These are phyloP conservation scores for Ganoderma boninense DNA, from an alignment of 1,284 basidiomycete genomes.

Conservation along the genomic window DNA sequence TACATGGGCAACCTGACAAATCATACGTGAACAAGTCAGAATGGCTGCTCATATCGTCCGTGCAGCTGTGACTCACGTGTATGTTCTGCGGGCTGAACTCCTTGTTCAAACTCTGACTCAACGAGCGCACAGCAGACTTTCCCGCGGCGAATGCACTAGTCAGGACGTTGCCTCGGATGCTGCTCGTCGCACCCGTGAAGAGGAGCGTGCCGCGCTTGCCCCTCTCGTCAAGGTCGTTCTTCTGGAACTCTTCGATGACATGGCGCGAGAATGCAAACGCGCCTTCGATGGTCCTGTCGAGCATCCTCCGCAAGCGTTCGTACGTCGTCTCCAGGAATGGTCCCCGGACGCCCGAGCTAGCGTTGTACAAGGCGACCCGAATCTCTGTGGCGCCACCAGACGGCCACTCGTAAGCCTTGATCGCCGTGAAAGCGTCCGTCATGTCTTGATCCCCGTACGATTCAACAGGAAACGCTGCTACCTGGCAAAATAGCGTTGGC, in stretches of 20 bases:
- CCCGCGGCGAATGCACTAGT: conserved; percentile 76
- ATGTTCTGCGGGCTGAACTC: conserved; percentile 85
- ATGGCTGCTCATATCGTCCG: neutral
- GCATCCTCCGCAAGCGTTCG: conserved; percentile 57
- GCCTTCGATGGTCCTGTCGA: conserved; percentile 65
- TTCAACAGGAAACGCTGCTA: conserved; percentile 64
- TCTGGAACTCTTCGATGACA: conserved; percentile 68
- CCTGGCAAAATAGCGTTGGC: conserved; percentile 47
- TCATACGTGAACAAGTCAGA: neutral
- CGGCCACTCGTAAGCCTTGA: conserved; percentile 58
- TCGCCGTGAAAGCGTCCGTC: conserved; percentile 58
- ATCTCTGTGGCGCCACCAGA: conserved; percentile 52
- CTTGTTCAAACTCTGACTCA: conserved; percentile 80
- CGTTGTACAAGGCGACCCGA: conserved; percentile 75
- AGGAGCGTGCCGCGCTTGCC: conserved; percentile 71
- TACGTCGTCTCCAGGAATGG: conserved; percentile 73
- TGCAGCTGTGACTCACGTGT: conserved; percentile 56
- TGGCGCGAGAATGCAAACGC: conserved; percentile 76
- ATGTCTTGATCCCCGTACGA: conserved; percentile 65
- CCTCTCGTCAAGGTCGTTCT: conserved; percentile 58
- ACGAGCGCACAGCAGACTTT: conserved; percentile 71
- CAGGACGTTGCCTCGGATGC: conserved; percentile 66
- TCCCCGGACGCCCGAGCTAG: conserved; percentile 65
- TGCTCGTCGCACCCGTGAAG: conserved; percentile 82
- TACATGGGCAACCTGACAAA: conserved; percentile 67